Conservation (phyloP, 495 filamentous ascomycete species). For the Friedmanniomyces simplex region DNA sequence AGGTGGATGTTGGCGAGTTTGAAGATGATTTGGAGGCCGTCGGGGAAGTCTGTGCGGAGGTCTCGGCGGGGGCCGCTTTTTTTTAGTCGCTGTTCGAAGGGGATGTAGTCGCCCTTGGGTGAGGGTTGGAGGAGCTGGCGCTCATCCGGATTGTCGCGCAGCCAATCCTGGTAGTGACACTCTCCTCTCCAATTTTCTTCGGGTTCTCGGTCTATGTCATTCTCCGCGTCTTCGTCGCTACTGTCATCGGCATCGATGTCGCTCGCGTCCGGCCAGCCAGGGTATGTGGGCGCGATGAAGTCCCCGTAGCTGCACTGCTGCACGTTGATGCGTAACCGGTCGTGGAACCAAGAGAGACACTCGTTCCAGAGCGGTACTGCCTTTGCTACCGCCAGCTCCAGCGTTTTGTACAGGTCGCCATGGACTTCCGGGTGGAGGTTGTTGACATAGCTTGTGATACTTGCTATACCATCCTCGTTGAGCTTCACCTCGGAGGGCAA, state of each 20-base stretch:
- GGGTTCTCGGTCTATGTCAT: no score
- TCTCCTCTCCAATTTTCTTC: no score
- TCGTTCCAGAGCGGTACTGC: conserved; percentile 47
- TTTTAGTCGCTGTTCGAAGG: neutral
- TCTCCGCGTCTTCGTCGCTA: no score
- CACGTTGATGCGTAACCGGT: neutral
- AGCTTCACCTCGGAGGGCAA: conserved; percentile 43
- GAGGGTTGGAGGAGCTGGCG: neutral
- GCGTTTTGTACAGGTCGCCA: conserved; percentile 37
- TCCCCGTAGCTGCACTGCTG: neutral
- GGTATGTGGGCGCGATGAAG: neutral
- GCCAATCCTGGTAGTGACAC: neutral
- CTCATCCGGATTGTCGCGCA: neutral
- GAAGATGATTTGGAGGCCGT: conserved; percentile 50
- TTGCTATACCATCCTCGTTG: conserved; percentile 28
- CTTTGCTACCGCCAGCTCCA: conserved; percentile 41
- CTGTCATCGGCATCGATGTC: neutral
- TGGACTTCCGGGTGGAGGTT: conserved; percentile 46
- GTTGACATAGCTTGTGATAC: conserved; percentile 47
- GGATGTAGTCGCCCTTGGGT: neutral
- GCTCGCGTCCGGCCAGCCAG: neutral
- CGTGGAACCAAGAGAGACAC: conserved; percentile 2
- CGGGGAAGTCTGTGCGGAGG: neutral
- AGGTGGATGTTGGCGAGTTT: conserved; percentile 54
- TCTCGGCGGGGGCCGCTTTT: neutral